These are phyloP conservation scores for Sisymbrium irio DNA, from an alignment of 345 rosid genomes.

Conservation along the genomic window DNA sequence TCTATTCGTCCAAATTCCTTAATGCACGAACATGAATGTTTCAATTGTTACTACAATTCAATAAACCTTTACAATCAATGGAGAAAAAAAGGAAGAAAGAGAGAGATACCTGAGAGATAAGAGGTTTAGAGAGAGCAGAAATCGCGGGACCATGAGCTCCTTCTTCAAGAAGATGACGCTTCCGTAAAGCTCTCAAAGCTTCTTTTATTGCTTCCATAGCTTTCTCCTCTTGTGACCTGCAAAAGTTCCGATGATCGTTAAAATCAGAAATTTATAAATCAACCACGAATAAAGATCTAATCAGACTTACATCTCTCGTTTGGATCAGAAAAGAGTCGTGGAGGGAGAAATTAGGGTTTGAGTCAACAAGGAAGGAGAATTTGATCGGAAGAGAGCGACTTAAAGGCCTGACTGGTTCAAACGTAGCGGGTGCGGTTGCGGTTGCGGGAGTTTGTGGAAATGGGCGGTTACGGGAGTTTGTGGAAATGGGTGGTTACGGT, in stretches of 20 bases:
- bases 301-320: slow-evolving; percentile 13
- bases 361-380: neutral
- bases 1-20: no score
- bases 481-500: no score
- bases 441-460: no score
- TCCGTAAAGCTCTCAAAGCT: slow-evolving; percentile 74
- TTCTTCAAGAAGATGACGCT: slow-evolving; percentile 88
- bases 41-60: neutral
- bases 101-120: slow-evolving; percentile 56
- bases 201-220: slow-evolving; percentile 72
- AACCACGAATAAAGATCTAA: neutral
- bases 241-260: neutral
- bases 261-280: neutral
- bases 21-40: no score
- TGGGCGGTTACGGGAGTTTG: no score
- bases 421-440: no score
- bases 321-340: neutral
- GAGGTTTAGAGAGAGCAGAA: slow-evolving; percentile 77
- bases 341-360: slow-evolving; percentile 23
- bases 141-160: slow-evolving; percentile 85
- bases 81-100: no score
- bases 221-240: slow-evolving; percentile 57
- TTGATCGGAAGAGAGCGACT: slow-evolving; percentile 21
- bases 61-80: no score
- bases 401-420: no score